Conservation (phyloP, 768 basidiomycete genomes). For the Lactifluus echinatus region DNA sequence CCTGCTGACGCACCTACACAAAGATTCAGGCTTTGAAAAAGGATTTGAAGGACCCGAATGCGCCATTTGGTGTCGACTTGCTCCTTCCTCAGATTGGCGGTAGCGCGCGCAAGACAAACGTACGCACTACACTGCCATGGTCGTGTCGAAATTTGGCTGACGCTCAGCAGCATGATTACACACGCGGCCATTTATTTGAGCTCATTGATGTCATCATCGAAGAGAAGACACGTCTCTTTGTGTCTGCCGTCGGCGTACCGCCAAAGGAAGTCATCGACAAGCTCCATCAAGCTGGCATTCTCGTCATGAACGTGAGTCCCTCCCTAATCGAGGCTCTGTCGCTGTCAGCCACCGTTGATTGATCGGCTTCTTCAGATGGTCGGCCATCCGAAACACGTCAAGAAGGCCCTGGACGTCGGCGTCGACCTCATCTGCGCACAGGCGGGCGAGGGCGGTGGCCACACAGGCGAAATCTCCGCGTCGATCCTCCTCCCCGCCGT, state of each 20-base stretch:
- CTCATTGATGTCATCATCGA: constrained; percentile 89
- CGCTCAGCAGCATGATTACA: constrained; percentile 89
- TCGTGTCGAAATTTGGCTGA: too few species aligned
- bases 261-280: constrained; percentile 71
- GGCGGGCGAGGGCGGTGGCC: constrained; percentile 68
- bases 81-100: constrained; percentile 84
- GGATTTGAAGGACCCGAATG: constrained; percentile 61
- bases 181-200: constrained; percentile 74
- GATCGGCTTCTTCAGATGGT: constrained; percentile 48
- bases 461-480: constrained; percentile 77
- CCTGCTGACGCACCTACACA: too few species aligned
- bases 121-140: too few species aligned
- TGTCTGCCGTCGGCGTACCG: constrained; percentile 86
- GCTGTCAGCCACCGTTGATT: too few species aligned
- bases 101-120: constrained; percentile 85
- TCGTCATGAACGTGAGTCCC: constrained; percentile 68
- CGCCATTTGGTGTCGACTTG: constrained; percentile 87
- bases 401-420: constrained; percentile 72
- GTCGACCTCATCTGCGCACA: constrained; percentile 93
- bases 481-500: constrained; percentile 86
- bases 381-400: constrained; percentile 87
- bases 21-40: constrained; percentile 73
- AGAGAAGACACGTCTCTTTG: constrained; percentile 81
- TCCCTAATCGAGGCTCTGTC: not conserved
- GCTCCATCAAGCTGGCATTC: constrained; percentile 77